Percentiles rank a stretch among this genome's conserved stretches.
Evolutionary conservation across 2,329 filamentous ascomycete genomes (phyloP).

Genomic region (Sphaceloma murrayae): DNA sequence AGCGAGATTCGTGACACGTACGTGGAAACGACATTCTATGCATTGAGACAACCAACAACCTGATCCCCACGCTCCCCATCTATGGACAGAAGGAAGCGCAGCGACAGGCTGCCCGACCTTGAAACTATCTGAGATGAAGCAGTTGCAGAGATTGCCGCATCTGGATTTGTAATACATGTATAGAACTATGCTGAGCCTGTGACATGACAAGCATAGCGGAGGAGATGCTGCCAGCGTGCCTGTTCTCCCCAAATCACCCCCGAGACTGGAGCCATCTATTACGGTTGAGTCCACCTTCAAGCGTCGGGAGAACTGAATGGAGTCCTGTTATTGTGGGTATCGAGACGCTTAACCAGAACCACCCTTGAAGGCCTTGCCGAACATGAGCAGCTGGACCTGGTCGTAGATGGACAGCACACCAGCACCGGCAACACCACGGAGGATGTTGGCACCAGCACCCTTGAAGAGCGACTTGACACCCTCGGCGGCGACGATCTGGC

Average conservation of each 20-base stretch:
- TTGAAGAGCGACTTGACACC: conserved; percentile 99
- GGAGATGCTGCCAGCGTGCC: conserved; percentile 4
- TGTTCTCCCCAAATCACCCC: conserved; percentile 6
- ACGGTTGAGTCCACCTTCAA: conserved; percentile 10
- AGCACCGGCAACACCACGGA: conserved; percentile 99
- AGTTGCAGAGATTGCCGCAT: conserved; percentile 17
- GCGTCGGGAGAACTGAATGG: conserved; percentile 2
- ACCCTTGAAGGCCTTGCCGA: conserved; percentile 98
- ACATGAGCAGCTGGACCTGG: conserved; percentile 96
- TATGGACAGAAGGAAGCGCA: conserved; percentile 14
- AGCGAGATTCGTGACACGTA: conserved; percentile 6
- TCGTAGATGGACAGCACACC: conserved; percentile 99
- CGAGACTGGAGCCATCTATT: conserved; percentile 10
- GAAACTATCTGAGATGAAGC: conserved; percentile 14
- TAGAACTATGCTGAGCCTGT: conserved; percentile 4
- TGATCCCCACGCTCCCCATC: conserved; percentile 12
- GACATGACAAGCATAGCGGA: conserved; percentile 5
- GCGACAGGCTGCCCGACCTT: conserved; percentile 15
- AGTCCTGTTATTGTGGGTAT: neutral
- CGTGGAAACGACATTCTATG: conserved; percentile 13
- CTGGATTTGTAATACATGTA: conserved; percentile 17
- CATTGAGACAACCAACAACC: conserved; percentile 16
- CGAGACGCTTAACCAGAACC: conserved; percentile 33
- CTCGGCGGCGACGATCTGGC: conserved; percentile 95
- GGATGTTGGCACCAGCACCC: conserved; percentile 99